Evolutionary conservation across 176 grass and related monocot genomes (phyloP), one percentile per base, ranked within the genome.

Genomic region (Triticum turgidum): DNA sequence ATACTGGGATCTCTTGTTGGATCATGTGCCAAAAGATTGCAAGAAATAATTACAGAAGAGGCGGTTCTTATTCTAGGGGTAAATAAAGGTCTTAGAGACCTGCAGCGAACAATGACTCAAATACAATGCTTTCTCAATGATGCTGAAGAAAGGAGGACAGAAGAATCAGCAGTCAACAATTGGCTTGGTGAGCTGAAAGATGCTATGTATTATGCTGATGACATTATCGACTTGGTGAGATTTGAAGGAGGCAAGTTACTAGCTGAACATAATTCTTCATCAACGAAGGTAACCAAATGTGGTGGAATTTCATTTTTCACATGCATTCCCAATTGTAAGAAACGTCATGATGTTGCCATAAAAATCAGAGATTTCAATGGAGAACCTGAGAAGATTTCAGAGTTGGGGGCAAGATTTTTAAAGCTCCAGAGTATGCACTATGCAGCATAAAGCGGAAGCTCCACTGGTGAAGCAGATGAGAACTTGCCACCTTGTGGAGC

Each of bases 121-220:
- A 77, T 92, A 35, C 63, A 81, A 17, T 68, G 84, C 11, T 32
- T 87, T 67, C 76, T 92, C 11, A 65, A 61, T 14, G 35, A 71
- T 33, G 84, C 84, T 30, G 82, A 87, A 33, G 10, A 51, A 7
- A 92, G 61, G 76, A 76, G 76, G n/a, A 84, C 8, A 12, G 17
- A 56, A 39, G 79, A 88, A 2, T 24, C n/a, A 15, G 38, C 34
- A 2, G 72, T 72, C 54, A 41, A 54, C 22, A 83, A 78, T 13
- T 93, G 88, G 91, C 41, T 88, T 71, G 69, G 49, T 59, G 81
- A 93, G 18, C 22, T 90, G 4, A 86, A 69, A 69, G 85, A 93
- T 87, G 34, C 86, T 9, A 90, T 90, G 71, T 87, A 90, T 22
- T 78, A 90, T 27, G 85, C 82, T 20, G 88, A 88, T 22, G 88